phyloP scores from a whole-genome alignment of 371 early-diverging fungal genomes.

The Rhizopus sp. region DNA sequence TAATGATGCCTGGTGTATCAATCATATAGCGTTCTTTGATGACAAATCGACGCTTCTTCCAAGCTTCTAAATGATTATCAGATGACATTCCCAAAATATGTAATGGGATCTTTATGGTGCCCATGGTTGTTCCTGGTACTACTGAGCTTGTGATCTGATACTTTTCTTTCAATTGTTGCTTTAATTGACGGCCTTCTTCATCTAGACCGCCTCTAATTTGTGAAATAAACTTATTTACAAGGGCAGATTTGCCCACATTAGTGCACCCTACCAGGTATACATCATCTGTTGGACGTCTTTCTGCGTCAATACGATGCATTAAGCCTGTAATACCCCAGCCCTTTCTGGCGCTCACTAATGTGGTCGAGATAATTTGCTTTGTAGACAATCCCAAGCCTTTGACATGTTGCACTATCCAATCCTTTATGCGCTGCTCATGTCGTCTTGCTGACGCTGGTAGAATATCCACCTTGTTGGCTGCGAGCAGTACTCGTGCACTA shows the following conservation, averaged over 20 bases:
- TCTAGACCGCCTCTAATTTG: conserved; percentile 27
- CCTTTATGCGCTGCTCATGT: conserved; percentile 56
- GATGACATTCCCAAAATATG: conserved; percentile 41
- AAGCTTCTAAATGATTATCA: conserved; percentile 4
- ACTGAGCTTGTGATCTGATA: conserved; percentile 62
- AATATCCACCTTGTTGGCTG: conserved; percentile 70
- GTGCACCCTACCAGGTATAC: conserved; percentile 72
- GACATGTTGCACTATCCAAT: conserved; percentile 55
- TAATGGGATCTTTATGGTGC: conserved; percentile 62
- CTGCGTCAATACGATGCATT: conserved; percentile 45
- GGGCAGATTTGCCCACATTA: conserved; percentile 75
- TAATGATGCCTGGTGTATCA: conserved; percentile 74
- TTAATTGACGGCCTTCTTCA: conserved; percentile 19
- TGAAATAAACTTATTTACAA: conserved; percentile 62
- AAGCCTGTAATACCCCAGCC: conserved; percentile 59
- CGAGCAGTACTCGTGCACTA: conserved; percentile 57
- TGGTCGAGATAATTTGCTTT: conserved; percentile 42
- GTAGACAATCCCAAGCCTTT: conserved; percentile 44
- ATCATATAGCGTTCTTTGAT: conserved; percentile 51
- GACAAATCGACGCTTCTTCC: conserved; percentile 31
- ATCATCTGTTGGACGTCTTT: conserved; percentile 58
- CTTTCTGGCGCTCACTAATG: conserved; percentile 67
- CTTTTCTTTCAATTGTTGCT: conserved; percentile 40
- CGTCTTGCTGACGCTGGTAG: conserved; percentile 52
- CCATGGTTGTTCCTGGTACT: conserved; percentile 74